Percentiles rank a stretch among this genome's conserved stretches.
Conservation (phyloP, 2,329 filamentous ascomycete genomes). For the Aphanoascus verrucosus region DNA sequence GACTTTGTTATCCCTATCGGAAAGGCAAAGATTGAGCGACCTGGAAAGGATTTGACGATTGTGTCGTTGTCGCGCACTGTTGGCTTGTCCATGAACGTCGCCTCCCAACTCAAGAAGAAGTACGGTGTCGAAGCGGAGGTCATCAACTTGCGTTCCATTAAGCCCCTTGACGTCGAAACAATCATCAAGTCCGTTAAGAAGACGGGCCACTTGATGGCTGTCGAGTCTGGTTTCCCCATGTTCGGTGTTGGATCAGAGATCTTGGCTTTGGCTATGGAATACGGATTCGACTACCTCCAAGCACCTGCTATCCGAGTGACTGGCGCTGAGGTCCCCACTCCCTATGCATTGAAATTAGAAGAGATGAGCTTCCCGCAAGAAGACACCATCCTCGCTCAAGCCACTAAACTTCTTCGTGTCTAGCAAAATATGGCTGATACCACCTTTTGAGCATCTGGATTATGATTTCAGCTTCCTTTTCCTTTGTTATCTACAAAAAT, state of each 20-base stretch:
- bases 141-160: conserved; percentile 94
- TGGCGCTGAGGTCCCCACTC: conserved; percentile 92
- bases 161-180: conserved; percentile 88
- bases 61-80: conserved; percentile 92
- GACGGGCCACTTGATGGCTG: conserved; percentile 79
- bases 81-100: conserved; percentile 77
- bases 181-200: conserved; percentile 99
- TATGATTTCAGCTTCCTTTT: background rate
- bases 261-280: conserved; percentile 90
- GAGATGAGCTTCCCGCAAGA: conserved; percentile 92
- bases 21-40: conserved; percentile 97
- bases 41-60: conserved; percentile 90
- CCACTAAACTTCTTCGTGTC: conserved; percentile 76
- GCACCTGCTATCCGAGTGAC: conserved; percentile 89
- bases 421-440: conserved; percentile 35
- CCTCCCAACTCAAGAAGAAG: conserved; percentile 86
- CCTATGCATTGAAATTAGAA: conserved; percentile 86
- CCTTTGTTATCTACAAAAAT: conserved; percentile 5
- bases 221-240: conserved; percentile 93
- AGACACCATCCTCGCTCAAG: conserved; percentile 74
- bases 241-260: conserved; percentile 91
- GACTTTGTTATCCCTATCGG: conserved; percentile 97
- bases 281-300: conserved; percentile 94
- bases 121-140: conserved; percentile 95
- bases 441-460: background rate